Evolutionary conservation across 768 basidiomycete genomes (phyloP).

Genomic region (Rossbeevera mucosa): DNA sequence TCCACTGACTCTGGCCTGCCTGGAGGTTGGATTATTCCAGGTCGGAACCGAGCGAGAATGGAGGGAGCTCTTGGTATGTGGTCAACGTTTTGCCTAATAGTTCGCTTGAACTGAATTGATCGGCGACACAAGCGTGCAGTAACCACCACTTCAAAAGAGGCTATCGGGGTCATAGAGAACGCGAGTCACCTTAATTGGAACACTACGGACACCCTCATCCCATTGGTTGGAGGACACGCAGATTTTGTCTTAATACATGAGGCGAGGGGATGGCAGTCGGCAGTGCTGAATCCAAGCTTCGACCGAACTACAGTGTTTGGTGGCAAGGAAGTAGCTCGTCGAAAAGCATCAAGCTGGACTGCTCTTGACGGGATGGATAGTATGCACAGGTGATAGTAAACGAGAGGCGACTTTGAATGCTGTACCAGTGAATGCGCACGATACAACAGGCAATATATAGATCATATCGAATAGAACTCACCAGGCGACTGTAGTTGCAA

Average conservation of each 20-base stretch:
- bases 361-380: conserved; percentile 11
- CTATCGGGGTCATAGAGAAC: conserved; percentile 35
- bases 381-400: neutral
- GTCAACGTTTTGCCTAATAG: neutral
- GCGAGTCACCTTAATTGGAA: neutral
- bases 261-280: conserved; percentile 39
- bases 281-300: conserved; percentile 44
- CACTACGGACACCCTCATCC: conserved; percentile 26
- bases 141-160: conserved; percentile 48
- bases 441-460: neutral
- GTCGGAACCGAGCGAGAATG: conserved; percentile 46
- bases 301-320: conserved; percentile 17
- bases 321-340: conserved; percentile 15
- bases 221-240: conserved; percentile 41
- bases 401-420: neutral
- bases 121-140: conserved; percentile 41
- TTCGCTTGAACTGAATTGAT: conserved; percentile 4
- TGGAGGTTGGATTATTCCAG: conserved; percentile 59
- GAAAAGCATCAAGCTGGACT: conserved; percentile 18
- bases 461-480: neutral
- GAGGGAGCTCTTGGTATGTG: conserved; percentile 44
- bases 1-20: conserved; percentile 54
- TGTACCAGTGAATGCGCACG: neutral
- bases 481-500: neutral
- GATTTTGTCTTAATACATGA: conserved; percentile 60